phyloP scores from a whole-genome alignment of 75 land plant genomes.

The Cunninghamia lanceolata region DNA sequence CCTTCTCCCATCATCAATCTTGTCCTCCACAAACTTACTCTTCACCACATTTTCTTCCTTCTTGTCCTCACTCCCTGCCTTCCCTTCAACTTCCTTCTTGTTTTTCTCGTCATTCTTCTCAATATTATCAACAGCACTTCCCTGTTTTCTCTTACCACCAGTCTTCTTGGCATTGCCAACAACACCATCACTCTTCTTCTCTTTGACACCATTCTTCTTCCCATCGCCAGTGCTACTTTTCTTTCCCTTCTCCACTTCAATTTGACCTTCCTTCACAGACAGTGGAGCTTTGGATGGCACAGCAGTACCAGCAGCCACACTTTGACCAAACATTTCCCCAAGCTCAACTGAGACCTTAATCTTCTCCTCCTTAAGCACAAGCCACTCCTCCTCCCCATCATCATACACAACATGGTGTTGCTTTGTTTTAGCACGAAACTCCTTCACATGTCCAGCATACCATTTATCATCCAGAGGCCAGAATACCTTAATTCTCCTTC shows the following conservation, averaged over 20 bases:
- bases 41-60: neutral
- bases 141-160: neutral
- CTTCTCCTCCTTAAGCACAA: conserved; percentile 28
- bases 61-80: neutral
- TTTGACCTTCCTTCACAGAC: neutral
- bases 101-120: neutral
- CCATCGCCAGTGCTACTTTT: neutral
- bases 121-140: neutral
- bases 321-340: neutral
- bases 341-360: conserved; percentile 16
- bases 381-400: conserved; percentile 45
- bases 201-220: conserved; percentile 7
- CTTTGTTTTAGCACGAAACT: conserved; percentile 16
- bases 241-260: neutral
- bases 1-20: neutral
- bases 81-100: neutral
- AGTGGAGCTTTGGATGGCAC: neutral
- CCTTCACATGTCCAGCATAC: conserved; percentile 33
- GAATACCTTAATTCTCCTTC: conserved; percentile 32
- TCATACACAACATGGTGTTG: conserved; percentile 37
- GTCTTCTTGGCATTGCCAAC: neutral
- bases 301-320: neutral
- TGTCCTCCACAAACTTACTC: neutral
- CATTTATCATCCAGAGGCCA: conserved; percentile 48
- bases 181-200: neutral